Base-by-base conservation (phyloP, 129 eudicot genomes). In the Escallonia rubra region DNA sequence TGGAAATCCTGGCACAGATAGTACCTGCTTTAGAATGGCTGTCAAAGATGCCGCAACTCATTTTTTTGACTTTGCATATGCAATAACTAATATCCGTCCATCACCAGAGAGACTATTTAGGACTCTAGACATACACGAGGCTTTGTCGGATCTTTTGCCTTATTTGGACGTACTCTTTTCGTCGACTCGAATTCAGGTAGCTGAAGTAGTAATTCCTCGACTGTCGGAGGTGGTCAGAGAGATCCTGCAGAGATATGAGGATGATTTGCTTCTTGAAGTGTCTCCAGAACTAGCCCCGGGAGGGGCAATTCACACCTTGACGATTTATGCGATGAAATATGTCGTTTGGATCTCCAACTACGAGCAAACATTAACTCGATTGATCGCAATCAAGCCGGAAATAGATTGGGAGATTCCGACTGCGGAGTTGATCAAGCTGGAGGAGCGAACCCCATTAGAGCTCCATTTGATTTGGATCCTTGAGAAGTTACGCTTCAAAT, bases 241-340 rank as follows among this genome's bases (percentile, higher is more conserved):
- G 61, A 85, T 86, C 61, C 54, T 91, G 34, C 83, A 85, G 1
- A 95, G 88, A 44, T 91, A 88, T 41, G 96, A 88, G 83, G 82
- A 81, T 38, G 90, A 88, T 0, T 94, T 91, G 42, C 80, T 86
- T 8, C 67, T 86, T 2, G 98, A 91, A 57, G 83, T 95, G 0
- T 83, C 96, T 0, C 82, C 48, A 43, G 72, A 79, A 67, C 85
- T 89, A 12, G 95, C 88, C 10, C 96, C 91, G 2, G 98, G 95
- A 16, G 98, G 98, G 9, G 83, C 96, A 0, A 81, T 91, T 48
- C 96, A 91, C 69, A 95, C 98, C 4, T 67, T 91, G 69, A 91
- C 94, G 7, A 77, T 94, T 66, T 88, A 88, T 77, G 98, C 88
- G 72, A 91, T 91, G 96, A 88, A 91, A 72, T 91, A 91, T 51